A percentile compares a stretch with the other conserved stretches of the same genome.
These are phyloP conservation scores for Trichoderma harzianum DNA, from an alignment of 2,329 filamentous ascomycete genomes.

Conservation along the genomic window DNA sequence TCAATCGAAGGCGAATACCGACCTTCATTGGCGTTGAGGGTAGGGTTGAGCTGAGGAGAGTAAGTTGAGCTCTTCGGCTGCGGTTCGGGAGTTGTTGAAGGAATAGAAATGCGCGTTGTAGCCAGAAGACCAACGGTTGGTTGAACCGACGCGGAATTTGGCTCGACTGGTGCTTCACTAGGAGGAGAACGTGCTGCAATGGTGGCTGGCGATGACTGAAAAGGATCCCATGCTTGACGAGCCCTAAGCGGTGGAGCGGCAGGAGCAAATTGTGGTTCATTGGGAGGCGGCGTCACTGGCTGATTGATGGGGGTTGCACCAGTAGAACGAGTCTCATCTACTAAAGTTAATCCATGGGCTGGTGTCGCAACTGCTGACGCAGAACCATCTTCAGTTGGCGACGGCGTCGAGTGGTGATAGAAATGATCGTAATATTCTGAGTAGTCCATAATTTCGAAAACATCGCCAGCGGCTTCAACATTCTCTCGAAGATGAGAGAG, in stretches of 20 bases:
- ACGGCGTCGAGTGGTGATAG: neutral
- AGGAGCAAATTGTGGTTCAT: too few relatives aligned
- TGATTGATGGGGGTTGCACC: too few relatives aligned
- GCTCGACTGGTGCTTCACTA: neutral
- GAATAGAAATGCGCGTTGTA: neutral
- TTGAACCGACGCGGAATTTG: neutral
- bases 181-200: neutral
- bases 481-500: neutral
- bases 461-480: neutral
- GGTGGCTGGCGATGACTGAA: neutral
- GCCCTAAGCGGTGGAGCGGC: neutral
- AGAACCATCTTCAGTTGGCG: neutral
- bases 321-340: too few relatives aligned
- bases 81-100: neutral
- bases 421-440: neutral
- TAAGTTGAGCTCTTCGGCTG: neutral
- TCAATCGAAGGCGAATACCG: neutral
- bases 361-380: too few relatives aligned
- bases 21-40: neutral
- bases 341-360: too few relatives aligned
- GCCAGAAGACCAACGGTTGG: neutral
- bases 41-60: neutral
- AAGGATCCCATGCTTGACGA: neutral
- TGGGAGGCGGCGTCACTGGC: too few relatives aligned
- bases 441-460: neutral